Base-by-base conservation (phyloP, 2,329 filamentous ascomycete species). In the Leptodontidium sp. region DNA sequence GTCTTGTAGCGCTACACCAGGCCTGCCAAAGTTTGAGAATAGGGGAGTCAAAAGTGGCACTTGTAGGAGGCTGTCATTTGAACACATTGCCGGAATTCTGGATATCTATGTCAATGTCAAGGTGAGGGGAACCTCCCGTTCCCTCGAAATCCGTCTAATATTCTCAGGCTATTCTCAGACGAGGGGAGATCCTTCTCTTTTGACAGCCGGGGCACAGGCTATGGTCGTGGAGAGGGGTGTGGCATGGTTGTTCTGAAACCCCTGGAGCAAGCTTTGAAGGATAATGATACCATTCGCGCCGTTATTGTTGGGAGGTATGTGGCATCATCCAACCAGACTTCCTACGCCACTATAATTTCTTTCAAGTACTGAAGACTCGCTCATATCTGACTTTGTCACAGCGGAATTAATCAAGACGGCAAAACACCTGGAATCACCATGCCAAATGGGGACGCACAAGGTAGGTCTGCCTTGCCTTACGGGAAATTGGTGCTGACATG, bases 151-250 rank as follows among this genome's bases (percentile, higher is more conserved):
- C 1, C 81, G 84, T 66, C 85, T 85, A 1, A 85, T 81, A 68
- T 84, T 81, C 45, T 84, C 82, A 77, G 75, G 1, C 68, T 77
- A 15, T 74, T 78, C 50, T 75, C 73, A 1, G 72, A 73, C 35
- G 67, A 74, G 43, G 76, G 76, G 12, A 67, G 72, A 43, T 78
- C 72, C 12, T 76, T 84, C 68, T 85, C 85, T 86, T 74, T 88
- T 89, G 72, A 76, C 81, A 32, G 81, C 83, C 2, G 70, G 40
- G 90, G 87, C n/a, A 85, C 87, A 67, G 90, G 90, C 0, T 92
- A 91, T 74, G 88, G 85, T 0, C 82, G 89, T 43, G 89, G 88
- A 1, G 90, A 92, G 73, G 90, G 89, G 0, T 81, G 87, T 35
- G 87, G 84, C 0, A 82, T 86, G n/a, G 77, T 91, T 1, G 74